phyloP scores from a whole-genome alignment of 805 yeast genomes.

The Debaryomyces tyrocola region DNA sequence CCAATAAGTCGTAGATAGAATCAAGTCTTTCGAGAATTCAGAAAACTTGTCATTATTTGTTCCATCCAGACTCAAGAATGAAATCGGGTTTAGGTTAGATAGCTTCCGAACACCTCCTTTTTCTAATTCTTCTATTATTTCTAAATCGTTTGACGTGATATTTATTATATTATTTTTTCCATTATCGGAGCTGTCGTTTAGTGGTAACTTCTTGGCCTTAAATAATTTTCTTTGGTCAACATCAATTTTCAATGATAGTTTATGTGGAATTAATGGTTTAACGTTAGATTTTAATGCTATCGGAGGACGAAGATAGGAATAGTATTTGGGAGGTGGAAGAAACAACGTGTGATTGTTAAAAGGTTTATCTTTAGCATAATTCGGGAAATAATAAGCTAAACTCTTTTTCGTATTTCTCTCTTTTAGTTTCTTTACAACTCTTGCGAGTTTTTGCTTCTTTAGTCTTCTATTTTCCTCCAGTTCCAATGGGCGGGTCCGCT shows the following conservation, averaged over 20 bases:
- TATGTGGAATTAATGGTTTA: slow-evolving; percentile 58
- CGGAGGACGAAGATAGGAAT: slow-evolving; percentile 53
- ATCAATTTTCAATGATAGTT: slow-evolving; percentile 59
- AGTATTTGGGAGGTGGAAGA: slow-evolving; percentile 58
- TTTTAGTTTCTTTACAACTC: slow-evolving; percentile 30
- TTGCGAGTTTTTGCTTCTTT: slow-evolving; percentile 29
- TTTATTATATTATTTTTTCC: slow-evolving; percentile 4
- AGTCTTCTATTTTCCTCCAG: slow-evolving; percentile 20
- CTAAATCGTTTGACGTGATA: slow-evolving; percentile 33
- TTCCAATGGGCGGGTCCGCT: slow-evolving; percentile 13
- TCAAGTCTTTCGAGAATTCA: slow-evolving; percentile 51
- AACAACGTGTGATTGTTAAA: slow-evolving; percentile 67
- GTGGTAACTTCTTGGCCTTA: slow-evolving; percentile 24
- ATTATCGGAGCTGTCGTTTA: slow-evolving; percentile 7
- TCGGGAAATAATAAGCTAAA: slow-evolving; percentile 58
- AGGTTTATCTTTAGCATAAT: slow-evolving; percentile 53
- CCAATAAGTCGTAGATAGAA: slow-evolving; percentile 78
- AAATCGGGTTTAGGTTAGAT: slow-evolving; percentile 22
- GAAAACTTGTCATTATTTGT: slow-evolving; percentile 38
- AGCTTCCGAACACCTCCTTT: slow-evolving; percentile 14
- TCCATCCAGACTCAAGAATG: slow-evolving; percentile 33
- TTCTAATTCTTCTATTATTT: slow-evolving; percentile 28
- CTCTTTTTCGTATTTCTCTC: slow-evolving; percentile 22
- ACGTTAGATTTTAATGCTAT: slow-evolving; percentile 27
- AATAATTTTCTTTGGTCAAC: slow-evolving; percentile 59